Percentiles rank a stretch among this genome's conserved stretches.
Conservation (phyloP, 345 rosid genomes). For the Euphorbia pulcherrima region DNA sequence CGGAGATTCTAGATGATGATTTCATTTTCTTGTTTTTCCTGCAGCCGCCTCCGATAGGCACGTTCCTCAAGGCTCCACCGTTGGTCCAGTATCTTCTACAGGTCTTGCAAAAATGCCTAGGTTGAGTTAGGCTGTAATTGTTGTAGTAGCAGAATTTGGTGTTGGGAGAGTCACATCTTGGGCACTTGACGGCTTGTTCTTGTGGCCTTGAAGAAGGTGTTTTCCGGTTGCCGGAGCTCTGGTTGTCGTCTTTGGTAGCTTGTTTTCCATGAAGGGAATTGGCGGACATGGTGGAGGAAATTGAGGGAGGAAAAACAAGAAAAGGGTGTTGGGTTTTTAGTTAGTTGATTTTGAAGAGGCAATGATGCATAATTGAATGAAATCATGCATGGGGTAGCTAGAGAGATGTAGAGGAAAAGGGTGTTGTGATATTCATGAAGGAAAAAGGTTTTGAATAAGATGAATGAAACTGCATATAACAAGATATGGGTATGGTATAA, state of each 20-base stretch:
- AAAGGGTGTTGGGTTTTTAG: conserved; percentile 13
- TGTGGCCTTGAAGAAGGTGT: conserved; percentile 27
- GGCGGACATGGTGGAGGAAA: conserved; percentile 33
- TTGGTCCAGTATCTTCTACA: conserved; percentile 31
- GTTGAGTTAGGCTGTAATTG: conserved; percentile 28
- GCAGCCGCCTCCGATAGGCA: conserved; percentile 30
- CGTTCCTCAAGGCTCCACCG: conserved; percentile 31
- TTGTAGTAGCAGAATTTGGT: conserved; percentile 32
- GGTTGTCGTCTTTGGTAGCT: conserved; percentile 31
- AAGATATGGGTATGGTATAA: conserved; percentile 7
- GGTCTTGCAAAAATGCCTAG: conserved; percentile 31
- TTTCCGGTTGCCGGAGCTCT: conserved; percentile 32
- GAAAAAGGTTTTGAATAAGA: conserved; percentile 26
- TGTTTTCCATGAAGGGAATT: conserved; percentile 29
- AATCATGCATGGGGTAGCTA: conserved; percentile 51
- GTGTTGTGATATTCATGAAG: conserved; percentile 64
- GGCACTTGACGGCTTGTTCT: conserved; percentile 21
- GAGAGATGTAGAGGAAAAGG: conserved; percentile 18
- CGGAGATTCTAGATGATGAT: conserved; percentile 18
- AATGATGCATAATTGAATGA: conserved; percentile 48
- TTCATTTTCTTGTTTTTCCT: conserved; percentile 25
- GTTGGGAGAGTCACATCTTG: conserved; percentile 28
- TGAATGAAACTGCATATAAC: neutral
- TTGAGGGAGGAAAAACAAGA: neutral
- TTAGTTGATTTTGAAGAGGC: conserved; percentile 47